Percentiles rank a stretch among this genome's conserved stretches.
These are phyloP conservation scores for Thielaviopsis musarum DNA, from an alignment of 2,329 filamentous ascomycete genomes.

Conservation along the genomic window DNA sequence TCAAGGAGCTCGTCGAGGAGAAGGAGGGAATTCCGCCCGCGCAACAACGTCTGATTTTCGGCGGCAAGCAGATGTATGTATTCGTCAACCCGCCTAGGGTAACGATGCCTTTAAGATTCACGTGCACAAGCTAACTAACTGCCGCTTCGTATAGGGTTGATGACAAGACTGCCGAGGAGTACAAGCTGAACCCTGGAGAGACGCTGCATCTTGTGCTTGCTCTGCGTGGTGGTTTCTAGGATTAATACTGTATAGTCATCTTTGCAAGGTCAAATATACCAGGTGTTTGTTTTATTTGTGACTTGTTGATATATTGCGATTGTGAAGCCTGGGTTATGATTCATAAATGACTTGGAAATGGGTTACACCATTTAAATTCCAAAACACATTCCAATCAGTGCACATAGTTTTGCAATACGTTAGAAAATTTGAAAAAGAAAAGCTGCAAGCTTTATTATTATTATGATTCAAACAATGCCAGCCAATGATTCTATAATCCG, in stretches of 20 bases:
- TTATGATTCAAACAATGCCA: too few relatives aligned
- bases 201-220: conserved; percentile 93
- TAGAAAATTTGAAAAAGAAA: too few relatives aligned
- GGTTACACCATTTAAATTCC: too few relatives aligned
- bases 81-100: neutral
- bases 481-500: too few relatives aligned
- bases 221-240: conserved; percentile 55
- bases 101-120: neutral
- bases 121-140: neutral
- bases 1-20: conserved; percentile 98
- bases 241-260: too few relatives aligned
- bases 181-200: conserved; percentile 77
- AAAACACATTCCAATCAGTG: too few relatives aligned
- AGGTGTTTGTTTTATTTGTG: too few relatives aligned
- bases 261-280: too few relatives aligned
- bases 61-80: conserved; percentile 89
- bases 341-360: too few relatives aligned
- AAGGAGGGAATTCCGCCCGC: conserved; percentile 97
- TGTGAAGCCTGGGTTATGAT: conserved; percentile 21
- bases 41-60: conserved; percentile 89
- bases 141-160: conserved; percentile 51
- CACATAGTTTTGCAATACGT: too few relatives aligned
- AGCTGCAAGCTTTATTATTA: too few relatives aligned
- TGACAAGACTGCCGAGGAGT: conserved; percentile 83
- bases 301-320: too few relatives aligned